Base-by-base conservation (phyloP, 78 protist genomes). In the Chrysochromulina tobinii region DNA sequence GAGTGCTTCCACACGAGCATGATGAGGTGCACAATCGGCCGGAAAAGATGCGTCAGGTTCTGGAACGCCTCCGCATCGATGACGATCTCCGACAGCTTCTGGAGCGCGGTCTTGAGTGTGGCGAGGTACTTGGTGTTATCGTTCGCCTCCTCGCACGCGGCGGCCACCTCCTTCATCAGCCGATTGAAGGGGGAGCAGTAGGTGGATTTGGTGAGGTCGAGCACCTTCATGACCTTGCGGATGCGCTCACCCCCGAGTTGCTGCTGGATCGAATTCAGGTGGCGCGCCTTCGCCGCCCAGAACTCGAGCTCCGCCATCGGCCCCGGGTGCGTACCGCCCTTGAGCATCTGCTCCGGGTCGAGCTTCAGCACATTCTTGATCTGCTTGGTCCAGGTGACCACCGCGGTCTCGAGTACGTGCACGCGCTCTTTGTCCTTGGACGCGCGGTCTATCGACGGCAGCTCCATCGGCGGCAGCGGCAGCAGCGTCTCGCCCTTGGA, bases 281-380 rank as follows among this genome's bases (percentile, higher is more conserved):
- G 93, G 66, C 5, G 72, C 15, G 87, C 67, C 89, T 94, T 93
- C 20, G 48, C 50, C 50, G 58, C 3, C 97, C 97, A 96, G 51
- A 96, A 96, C 53, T 92, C 96, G 5, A 94, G 38, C 89, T 95
- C 97, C 7, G 57, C 95, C 21, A 55, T 9, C 15, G 97, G 96
- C 17, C 95, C 93, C 1, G 95, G 92, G 61, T 92, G 38, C 61
- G 14, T 23, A 0, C n/a, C 27, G 12, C 38, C 57, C 85, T 67
- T 67, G 73, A 8, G 23, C 25, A 23, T 9, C 53, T 84, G 17
- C 73, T 64, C 91, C 2, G 77, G 55, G 81, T 69, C 73, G n/a
- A 58, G 5, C 81, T 87, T 54, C 25, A 94, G 73, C 9, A 92
- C 90, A 7, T 23, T 69, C 58, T 88, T 83, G 91, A 96, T 93